Evolutionary conservation across 768 basidiomycete genomes (phyloP).

Genomic region (Sporobolomyces phaffii): DNA sequence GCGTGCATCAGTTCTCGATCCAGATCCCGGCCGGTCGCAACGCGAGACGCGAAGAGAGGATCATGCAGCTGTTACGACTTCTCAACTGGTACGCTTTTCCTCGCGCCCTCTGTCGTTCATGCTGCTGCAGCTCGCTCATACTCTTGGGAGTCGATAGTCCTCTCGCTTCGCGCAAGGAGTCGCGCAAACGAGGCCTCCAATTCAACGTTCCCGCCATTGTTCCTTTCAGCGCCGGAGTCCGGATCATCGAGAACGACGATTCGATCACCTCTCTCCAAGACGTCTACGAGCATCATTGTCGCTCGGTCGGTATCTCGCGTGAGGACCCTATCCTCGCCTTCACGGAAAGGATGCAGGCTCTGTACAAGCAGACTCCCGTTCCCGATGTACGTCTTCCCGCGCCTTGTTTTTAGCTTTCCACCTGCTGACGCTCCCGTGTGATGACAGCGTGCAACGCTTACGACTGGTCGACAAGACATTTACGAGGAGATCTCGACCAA

Average conservation of each 20-base stretch:
- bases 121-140: not conserved
- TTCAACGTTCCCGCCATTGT: slow-evolving; percentile 88
- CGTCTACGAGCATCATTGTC: slow-evolving; percentile 85
- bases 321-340: slow-evolving; percentile 83
- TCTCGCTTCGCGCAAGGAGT: slow-evolving; percentile 80
- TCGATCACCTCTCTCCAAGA: slow-evolving; percentile 88
- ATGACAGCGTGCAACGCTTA: slow-evolving; percentile 56
- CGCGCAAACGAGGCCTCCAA: slow-evolving; percentile 76
- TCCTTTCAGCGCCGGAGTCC: slow-evolving; percentile 67
- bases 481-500: slow-evolving; percentile 81
- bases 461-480: slow-evolving; percentile 58
- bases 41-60: slow-evolving; percentile 82
- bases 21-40: slow-evolving; percentile 80
- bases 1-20: slow-evolving; percentile 80
- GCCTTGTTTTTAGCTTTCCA: not conserved
- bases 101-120: no score
- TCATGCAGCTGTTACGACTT: slow-evolving; percentile 85
- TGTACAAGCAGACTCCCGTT: slow-evolving; percentile 22
- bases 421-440: not conserved
- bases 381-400: slow-evolving; percentile 1
- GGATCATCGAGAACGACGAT: slow-evolving; percentile 82
- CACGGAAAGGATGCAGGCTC: slow-evolving; percentile 66
- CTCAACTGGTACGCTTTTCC: slow-evolving; percentile 88
- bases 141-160: slow-evolving; percentile 53
- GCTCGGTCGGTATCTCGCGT: slow-evolving; percentile 63